Evolutionary conservation across 306 rosid genomes (phyloP).

Genomic region (Comarum palustre): DNA sequence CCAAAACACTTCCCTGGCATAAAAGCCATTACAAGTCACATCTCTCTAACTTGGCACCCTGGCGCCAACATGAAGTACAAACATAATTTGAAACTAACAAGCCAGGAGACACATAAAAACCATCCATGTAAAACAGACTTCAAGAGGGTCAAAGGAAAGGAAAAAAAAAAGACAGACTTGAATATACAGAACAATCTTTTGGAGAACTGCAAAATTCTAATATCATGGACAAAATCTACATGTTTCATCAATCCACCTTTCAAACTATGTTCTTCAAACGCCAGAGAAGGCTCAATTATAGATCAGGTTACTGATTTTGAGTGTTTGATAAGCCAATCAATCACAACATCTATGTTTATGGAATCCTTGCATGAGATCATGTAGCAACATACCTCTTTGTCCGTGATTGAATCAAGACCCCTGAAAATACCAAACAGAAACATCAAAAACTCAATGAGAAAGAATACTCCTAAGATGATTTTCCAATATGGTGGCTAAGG

Average conservation of each 20-base stretch:
- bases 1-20: background rate
- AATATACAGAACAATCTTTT: constrained; percentile 9
- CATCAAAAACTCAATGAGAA: background rate
- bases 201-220: background rate
- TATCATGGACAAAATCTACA: background rate
- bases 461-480: background rate
- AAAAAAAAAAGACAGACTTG: background rate
- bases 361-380: constrained; percentile 99
- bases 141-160: background rate
- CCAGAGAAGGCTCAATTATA: constrained; percentile 7
- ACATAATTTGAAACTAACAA: background rate
- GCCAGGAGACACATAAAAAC: background rate
- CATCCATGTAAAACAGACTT: background rate
- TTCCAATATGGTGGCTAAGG: background rate
- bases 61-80: background rate
- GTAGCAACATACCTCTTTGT: constrained; percentile 88
- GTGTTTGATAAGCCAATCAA: constrained; percentile 98
- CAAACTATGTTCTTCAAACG: constrained; percentile 9
- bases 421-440: constrained; percentile 43
- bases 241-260: constrained; percentile 4
- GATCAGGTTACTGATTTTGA: constrained; percentile 64
- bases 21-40: background rate
- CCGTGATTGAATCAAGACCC: constrained; percentile 70
- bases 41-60: background rate
- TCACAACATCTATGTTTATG: constrained; percentile 78